Evolutionary conservation across 306 rosid species (phyloP).

Genomic region (Dalbergia cochinchinensis): DNA sequence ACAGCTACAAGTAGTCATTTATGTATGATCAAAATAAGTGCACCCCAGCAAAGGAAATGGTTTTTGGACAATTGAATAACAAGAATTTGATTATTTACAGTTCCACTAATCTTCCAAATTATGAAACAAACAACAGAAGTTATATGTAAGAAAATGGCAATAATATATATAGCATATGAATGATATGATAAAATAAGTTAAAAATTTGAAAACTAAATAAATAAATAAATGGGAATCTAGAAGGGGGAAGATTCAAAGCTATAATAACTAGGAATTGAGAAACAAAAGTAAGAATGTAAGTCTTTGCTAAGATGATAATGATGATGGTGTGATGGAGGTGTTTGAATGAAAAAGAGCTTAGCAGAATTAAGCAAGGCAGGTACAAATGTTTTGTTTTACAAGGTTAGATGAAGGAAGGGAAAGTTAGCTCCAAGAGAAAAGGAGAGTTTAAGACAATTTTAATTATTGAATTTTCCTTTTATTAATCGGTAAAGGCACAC

Average conservation of each 20-base stretch:
- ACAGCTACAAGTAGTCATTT: constrained; percentile 67
- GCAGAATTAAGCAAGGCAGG: neutral
- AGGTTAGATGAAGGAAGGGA: neutral
- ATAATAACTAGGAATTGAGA: constrained; percentile 3
- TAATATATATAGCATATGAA: neutral
- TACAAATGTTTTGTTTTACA: constrained; percentile 28
- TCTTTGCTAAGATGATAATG: neutral
- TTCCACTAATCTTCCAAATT: neutral
- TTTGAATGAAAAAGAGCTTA: constrained; percentile 47
- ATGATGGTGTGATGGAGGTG: constrained; percentile 26
- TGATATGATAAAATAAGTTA: constrained; percentile 10
- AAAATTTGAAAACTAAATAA: neutral
- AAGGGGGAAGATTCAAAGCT: constrained; percentile 30
- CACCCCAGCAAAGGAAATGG: constrained; percentile 33
- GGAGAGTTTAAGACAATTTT: neutral
- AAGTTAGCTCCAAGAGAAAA: constrained; percentile 38
- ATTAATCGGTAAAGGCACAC: no score
- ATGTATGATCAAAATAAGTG: constrained; percentile 37
- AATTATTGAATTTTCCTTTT: no score
- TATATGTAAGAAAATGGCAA: neutral
- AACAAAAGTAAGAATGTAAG: neutral
- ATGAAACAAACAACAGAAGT: no score
- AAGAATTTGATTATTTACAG: constrained; percentile 26
- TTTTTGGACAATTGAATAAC: neutral
- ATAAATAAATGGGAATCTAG: constrained; percentile 19